Base-by-base conservation (phyloP, 2,329 filamentous ascomycete species). In the Monascus ruber region DNA sequence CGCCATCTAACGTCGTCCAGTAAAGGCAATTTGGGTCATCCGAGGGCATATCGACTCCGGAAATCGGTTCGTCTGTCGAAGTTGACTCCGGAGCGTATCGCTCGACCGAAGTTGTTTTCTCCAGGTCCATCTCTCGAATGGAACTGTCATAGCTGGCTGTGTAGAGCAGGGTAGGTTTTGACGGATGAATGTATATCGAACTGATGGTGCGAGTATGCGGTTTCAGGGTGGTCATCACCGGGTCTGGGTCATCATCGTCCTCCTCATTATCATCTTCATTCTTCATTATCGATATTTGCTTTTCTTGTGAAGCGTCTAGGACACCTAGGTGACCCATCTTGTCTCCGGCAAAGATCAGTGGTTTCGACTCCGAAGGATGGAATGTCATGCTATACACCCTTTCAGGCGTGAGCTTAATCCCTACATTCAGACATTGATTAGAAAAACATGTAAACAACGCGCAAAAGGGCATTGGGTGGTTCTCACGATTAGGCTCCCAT, bases 71-170 rank as follows among this genome's bases (percentile, higher is more conserved):
- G 41, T 95, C 88, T 6, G 80, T 77, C 24, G 76, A 69, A 0
- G 74, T 68, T 44, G 83, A 80, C 0, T 70, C 60, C 0, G 88
- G 87, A 0, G 83, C 85, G 62, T 85, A 96, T 0, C 89, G 70
- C 54, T 95, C 85, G 0, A 83, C 72, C 0, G 87, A 87, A 1
- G 84, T 72, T 1, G 83, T 84, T 54, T 85, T 87, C 29, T 77
- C 74, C 0, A 98, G 69, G 54, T 98, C 89, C 17, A 95, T 72
- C 43, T 84, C 85, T 4, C 91, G 78, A 40, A 98, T 85, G 0
- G 86, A 88, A 0, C 85, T 91, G 62, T 98, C 91, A 59, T 98
- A 96, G 0, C 88, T 95, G 0, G 84, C 79, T 0, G 87, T 85
- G 53, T 82, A 94, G 0, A 98, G 71, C 0, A 79, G 74, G 33